Base-by-base conservation (phyloP, 495 filamentous ascomycete genomes). In the Trichoderma gamsii region DNA sequence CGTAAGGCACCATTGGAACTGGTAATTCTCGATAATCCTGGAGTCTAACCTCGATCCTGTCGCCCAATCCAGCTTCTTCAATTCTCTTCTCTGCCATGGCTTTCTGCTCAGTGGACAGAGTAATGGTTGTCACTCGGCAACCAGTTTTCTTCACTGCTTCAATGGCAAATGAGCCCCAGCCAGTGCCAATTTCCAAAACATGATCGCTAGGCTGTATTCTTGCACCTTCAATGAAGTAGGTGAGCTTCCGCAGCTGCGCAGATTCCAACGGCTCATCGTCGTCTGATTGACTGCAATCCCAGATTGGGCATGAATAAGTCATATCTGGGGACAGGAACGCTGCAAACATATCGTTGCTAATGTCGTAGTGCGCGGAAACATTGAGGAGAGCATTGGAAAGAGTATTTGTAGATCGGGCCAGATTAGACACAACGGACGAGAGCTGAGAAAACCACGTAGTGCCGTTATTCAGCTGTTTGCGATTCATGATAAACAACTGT, bases 231-330 rank as follows among this genome's bases (percentile, higher is more conserved):
- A 92, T 84, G 71, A 90, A 85, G 23, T 83, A 81, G 35, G 81
- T 72, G 3, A 92, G 79, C 72, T 92, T 92, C 0, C 81, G 82
- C 71, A 83, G 80, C 73, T 91, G 89, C 6, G 89, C 89, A n/a
- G 79, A 76, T 71, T 89, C 80, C 0, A 90, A 78, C 9, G 78
- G 80, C 69, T 91, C 87, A 56, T 80, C 75, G 12, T 4, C 13
- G 44, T 49, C 44, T 46, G 59, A 78, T 73, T 69, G 71, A 69
- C 41, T 56, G 4, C 15, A 59, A 29, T 29, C 59, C 87, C 88
- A 91, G 64, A 91, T 88, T 0, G 88, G 86, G 70, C 89, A 90
- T 3, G 87, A 90, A 71, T 91, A 92, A 13, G 89, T 91, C 87
- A 92, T 90, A 69, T 91, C 89, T 4, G 81, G 76, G 0, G 88